Base-by-base conservation (phyloP, 78 protist species). In the Dictyostelium brefeldianum region DNA sequence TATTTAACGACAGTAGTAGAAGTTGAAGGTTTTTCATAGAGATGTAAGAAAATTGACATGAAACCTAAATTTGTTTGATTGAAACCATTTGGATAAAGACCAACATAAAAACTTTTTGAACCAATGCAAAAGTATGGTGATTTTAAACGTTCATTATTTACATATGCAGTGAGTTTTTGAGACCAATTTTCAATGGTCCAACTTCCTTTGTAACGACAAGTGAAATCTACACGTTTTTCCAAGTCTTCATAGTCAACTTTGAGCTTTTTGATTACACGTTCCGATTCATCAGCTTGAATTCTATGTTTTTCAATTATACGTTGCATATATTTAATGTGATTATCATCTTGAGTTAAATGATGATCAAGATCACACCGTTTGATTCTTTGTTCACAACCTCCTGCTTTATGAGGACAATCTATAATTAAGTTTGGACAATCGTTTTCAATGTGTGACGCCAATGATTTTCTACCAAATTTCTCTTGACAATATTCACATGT, bases 121-220 rank as follows among this genome's bases (percentile, higher is more conserved):
- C 75, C 75, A 25, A 67, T 31, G 29, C 75, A 31, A 31, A 67
- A 67, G 47, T 67, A 67, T 5, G 75, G 75, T 14, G 50, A 31
- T 67, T 67, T 67, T 29, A 67, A 31, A 47, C 75, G 75, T 31
- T 67, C 75, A 67, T 67, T 67, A 31, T 67, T 67, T 25, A 20
- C 22, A 31, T 67, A 31, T 1, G 29, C 14, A 31, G 75, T 31
- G n/a, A 67, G 48, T 29, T 67, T 67, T 67, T 25, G 47, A 17
- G 43, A 25, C 75, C 75, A 67, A 67, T 67, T 67, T 67, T 67
- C 75, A 67, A 67, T 67, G 5, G 75, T 67, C 75, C 75, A 67
- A 31, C 17, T 67, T 5, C 75, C 75, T 31, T 31, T 25, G 11
- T 67, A 67, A 31, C 75, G 43, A 67, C 43, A 31, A 18, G 43